Evolutionary conservation across 2,329 filamentous ascomycete species (phyloP), one percentile per base, ranked within the genome.

Genomic region (Claviceps lovelessii): DNA sequence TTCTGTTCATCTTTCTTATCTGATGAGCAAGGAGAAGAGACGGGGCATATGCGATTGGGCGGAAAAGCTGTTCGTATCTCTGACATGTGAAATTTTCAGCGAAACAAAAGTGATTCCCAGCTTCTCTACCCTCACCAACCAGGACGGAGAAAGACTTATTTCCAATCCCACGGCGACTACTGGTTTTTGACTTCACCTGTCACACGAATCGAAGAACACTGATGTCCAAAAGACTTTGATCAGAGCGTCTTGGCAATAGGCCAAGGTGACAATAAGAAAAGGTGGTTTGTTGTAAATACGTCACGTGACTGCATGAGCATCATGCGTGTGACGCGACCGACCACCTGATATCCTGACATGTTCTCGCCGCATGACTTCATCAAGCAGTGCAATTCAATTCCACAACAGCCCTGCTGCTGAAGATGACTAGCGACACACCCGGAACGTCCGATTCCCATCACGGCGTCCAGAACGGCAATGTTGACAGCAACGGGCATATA

Each of bases 381-480:
- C 6, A 33, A 19, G 28, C 49, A 47, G 13, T 13, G 39, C n/a
- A 17, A 28, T 46, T 6, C 19, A 37, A 41, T 33, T 23, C 51
- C 53, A 52, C 54, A 49, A 62, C 58, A 59, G 17, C 11, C 39
- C 33, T 46, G 19, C 45, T 15, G 19, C 39, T 47, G 17, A 65
- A 58, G 19, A 72, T 72, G 70, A 62, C 67, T 49, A 64, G 63
- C 56, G 69, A 69, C 58, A 63, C 65, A 45, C 66, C 67, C 51
- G 67, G 70, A 54, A 67, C 63, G 31, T 58, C 56, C 29, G 64
- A 68, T 55, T 62, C 67, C 58, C 63, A 62, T 5, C 58, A 62
- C 28, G 58, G 61, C 55, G 60, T 58, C 42, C 62, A 61, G 51
- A 67, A 67, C 54, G 63, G 51, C 13, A 47, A 37, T 9, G 9